Evolutionary conservation across 371 early-diverging fungal species (phyloP).

Genomic region (Funneliformis caledonium): DNA sequence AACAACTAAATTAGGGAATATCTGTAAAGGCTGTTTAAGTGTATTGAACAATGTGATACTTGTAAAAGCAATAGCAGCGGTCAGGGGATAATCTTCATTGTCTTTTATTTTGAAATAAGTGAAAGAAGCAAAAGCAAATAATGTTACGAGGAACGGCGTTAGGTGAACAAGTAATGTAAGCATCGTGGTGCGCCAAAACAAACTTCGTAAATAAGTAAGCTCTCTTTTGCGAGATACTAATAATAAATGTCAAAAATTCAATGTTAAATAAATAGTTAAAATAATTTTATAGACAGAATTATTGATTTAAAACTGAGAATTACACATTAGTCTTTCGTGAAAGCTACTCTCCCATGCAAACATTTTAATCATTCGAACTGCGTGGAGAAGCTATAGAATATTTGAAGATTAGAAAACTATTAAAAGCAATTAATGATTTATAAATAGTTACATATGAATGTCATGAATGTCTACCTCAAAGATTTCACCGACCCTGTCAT

Average conservation of each 20-base stretch:
- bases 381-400: slow-evolving; percentile 36
- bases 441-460: neutral
- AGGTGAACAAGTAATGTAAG: slow-evolving; percentile 33
- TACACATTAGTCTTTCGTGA: slow-evolving; percentile 41
- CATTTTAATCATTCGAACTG: slow-evolving; percentile 40
- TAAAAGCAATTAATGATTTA: slow-evolving; percentile 10
- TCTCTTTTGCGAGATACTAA: slow-evolving; percentile 35
- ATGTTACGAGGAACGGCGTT: slow-evolving; percentile 40
- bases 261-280: neutral
- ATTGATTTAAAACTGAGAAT: neutral
- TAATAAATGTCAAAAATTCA: neutral
- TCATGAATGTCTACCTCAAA: slow-evolving; percentile 29
- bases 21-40: slow-evolving; percentile 36
- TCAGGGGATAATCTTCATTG: neutral
- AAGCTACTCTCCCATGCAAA: slow-evolving; percentile 35
- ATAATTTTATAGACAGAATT: neutral
- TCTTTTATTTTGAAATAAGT: neutral
- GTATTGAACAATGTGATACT: slow-evolving; percentile 39
- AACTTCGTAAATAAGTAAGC: slow-evolving; percentile 26
- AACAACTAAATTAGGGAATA: slow-evolving; percentile 30
- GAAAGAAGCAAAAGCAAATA: slow-evolving; percentile 32
- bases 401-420: neutral
- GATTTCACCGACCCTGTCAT: slow-evolving; percentile 39
- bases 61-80: slow-evolving; percentile 35
- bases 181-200: slow-evolving; percentile 34